phyloP scores from a whole-genome alignment of 805 yeast genomes.

The Naumovozyma dairenensis region DNA sequence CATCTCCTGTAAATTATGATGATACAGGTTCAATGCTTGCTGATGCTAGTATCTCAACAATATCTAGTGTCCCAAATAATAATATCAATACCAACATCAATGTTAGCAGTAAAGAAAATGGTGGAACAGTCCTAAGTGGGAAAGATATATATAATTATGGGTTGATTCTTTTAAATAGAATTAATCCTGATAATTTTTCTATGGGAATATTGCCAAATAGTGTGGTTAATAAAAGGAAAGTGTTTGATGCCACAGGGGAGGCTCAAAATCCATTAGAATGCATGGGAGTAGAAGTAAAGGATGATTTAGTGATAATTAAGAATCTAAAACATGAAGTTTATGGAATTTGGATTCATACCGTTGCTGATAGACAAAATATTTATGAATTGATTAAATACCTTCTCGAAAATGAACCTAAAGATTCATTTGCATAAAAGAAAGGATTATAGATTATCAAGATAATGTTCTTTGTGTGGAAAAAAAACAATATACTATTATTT shows the following conservation, averaged over 20 bases:
- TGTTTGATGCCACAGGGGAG: constrained; percentile 26
- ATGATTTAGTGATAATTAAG: constrained; percentile 59
- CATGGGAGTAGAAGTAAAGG: constrained; percentile 59
- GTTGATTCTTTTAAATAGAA: constrained; percentile 56
- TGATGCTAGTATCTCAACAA: constrained; percentile 16
- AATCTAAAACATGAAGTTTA: constrained; percentile 59
- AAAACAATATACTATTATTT: no score
- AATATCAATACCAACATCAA: constrained; percentile 2
- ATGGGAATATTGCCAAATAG: constrained; percentile 56
- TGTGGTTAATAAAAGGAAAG: constrained; percentile 33
- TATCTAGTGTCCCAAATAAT: constrained; percentile 2
- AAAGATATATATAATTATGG: constrained; percentile 50
- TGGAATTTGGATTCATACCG: constrained; percentile 72
- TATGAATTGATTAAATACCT: constrained; percentile 35
- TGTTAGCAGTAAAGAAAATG: constrained; percentile 1
- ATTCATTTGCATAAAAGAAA: constrained; percentile 20
- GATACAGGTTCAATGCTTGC: no score
- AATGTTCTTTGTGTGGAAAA: no score
- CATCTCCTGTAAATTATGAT: constrained; percentile 12
- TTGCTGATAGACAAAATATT: constrained; percentile 52
- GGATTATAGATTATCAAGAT: no score
- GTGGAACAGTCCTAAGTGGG: constrained; percentile 20
- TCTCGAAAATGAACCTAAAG: constrained; percentile 27
- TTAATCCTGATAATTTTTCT: constrained; percentile 60
- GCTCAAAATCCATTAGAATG: constrained; percentile 30